Evolutionary conservation across 1,284 basidiomycete genomes (phyloP).

Genomic region (Apiotrichum akiyoshidainum): DNA sequence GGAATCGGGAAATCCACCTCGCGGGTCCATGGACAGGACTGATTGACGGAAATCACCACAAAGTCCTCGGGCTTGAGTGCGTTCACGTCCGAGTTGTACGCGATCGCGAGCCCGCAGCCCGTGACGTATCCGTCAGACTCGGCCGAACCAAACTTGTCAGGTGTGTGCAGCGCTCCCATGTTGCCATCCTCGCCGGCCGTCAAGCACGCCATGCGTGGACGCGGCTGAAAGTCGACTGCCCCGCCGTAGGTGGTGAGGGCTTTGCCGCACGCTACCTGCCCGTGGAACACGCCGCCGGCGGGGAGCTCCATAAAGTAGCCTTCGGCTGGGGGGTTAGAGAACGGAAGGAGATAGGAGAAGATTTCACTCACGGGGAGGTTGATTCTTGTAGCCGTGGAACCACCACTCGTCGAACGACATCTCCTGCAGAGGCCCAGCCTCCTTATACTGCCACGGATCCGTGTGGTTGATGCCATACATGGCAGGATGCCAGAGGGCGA

Average conservation of each 20-base stretch:
- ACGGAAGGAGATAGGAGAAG: too few relatives aligned
- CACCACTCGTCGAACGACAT: too few relatives aligned
- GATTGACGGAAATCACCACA: constrained; percentile 66
- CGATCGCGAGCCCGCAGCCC: constrained; percentile 51
- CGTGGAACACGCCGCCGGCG: constrained; percentile 38
- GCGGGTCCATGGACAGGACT: constrained; percentile 66
- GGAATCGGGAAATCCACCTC: constrained; percentile 64
- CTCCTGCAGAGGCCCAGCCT: too few relatives aligned
- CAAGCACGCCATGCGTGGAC: neutral
- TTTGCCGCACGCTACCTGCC: constrained; percentile 41
- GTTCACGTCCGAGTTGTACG: constrained; percentile 61
- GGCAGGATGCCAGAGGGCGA: too few relatives aligned
- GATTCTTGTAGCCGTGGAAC: too few relatives aligned
- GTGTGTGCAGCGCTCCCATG: neutral
- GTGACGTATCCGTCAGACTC: neutral
- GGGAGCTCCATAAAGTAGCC: constrained; percentile 41
- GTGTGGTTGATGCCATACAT: too few relatives aligned
- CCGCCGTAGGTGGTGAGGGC: constrained; percentile 24
- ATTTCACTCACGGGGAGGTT: neutral
- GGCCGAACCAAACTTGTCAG: neutral
- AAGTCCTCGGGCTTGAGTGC: constrained; percentile 64
- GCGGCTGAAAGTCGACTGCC: neutral
- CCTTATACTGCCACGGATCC: too few relatives aligned
- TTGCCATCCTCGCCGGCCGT: neutral
- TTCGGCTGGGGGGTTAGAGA: constrained; percentile 10